Base-by-base conservation (phyloP, 2,329 filamentous ascomycete genomes). In the Penicillium sp. region DNA sequence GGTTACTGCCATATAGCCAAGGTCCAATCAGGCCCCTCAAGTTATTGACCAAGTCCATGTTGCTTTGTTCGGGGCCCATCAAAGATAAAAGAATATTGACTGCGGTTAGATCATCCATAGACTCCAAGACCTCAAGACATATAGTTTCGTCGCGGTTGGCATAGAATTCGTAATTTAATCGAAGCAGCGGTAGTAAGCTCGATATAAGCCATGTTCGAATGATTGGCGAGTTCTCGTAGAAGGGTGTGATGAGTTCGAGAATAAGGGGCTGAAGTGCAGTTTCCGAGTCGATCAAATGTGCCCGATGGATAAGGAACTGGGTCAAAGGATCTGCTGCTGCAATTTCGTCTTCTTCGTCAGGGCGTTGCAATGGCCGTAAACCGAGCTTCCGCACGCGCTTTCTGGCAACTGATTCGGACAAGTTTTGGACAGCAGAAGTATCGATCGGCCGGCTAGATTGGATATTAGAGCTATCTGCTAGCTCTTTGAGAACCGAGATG, bases 141-240 rank as follows among this genome's bases (percentile, higher is more conserved):
- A 79, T 64, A 1, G 67, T 59, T 10, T 74, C 71, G 19, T 77
- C 69, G 13, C 67, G 72, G n/a, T 79, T 73, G 0, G 81, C 79
- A 56, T 86, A 85, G 66, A 84, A 86, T 67, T 86, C 83, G 66
- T 84, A 84, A 61, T 83, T 80, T 45, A 85, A 70, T 47, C 84
- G 78, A 23, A 85, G 72, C 7, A 86, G 69, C 7, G 84, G 84
- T 35, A 86, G 70, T 10, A 84, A 75, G 41, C 76, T 80, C 11
- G 83, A 84, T 38, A 86, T 79, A 60, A 83, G 79, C 84, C 84
- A 87, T 49, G 75, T 79, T 55, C 79, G 76, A 41, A 87, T 68
- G 54, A 75, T 74, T 32, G 79, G 73, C 39, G 79, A 81, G 38
- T 76, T 74, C 50, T 77, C 69, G 47, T 86, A 75, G 67, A 86